Evolutionary conservation across 2,329 filamentous ascomycete species (phyloP).

Genomic region (Onygenales sp.): DNA sequence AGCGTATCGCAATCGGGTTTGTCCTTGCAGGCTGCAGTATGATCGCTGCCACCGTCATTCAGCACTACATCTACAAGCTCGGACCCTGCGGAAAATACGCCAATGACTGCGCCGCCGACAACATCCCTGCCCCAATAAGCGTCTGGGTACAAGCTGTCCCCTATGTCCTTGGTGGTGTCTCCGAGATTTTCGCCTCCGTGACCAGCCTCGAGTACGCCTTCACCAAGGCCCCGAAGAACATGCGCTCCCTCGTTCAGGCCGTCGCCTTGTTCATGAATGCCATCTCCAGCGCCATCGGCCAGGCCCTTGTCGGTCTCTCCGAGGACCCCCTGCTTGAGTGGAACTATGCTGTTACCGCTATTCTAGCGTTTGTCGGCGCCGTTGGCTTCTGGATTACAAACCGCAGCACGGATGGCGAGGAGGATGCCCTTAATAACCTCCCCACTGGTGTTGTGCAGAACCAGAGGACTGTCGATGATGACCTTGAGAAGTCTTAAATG

Average conservation of each 20-base stretch:
- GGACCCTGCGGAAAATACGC: conserved; percentile 52
- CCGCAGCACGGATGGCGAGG: conserved; percentile 53
- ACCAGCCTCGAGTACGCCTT: conserved; percentile 66
- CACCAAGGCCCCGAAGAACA: conserved; percentile 68
- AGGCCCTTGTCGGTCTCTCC: conserved; percentile 54
- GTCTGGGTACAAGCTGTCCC: conserved; percentile 47
- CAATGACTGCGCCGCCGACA: conserved; percentile 39
- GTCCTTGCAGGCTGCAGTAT: conserved; percentile 38
- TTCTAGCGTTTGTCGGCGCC: conserved; percentile 54
- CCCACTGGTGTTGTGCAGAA: conserved; percentile 1
- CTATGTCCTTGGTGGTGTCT: conserved; percentile 46
- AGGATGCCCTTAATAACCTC: conserved; percentile 55
- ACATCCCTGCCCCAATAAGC: conserved; percentile 49
- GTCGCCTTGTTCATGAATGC: conserved; percentile 64
- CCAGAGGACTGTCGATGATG: neutral
- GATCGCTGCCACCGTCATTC: conserved; percentile 41
- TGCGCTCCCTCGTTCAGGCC: conserved; percentile 64
- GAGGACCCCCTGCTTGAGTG: conserved; percentile 58
- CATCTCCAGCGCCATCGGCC: conserved; percentile 59
- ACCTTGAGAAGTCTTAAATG: neutral
- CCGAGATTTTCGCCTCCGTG: conserved; percentile 49
- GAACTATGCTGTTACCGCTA: conserved; percentile 59
- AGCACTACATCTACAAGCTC: conserved; percentile 48
- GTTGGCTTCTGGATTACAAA: conserved; percentile 60
- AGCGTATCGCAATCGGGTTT: conserved; percentile 45